Base-by-base conservation (phyloP, 768 basidiomycete genomes). In the Cystobasidium onofrii region DNA sequence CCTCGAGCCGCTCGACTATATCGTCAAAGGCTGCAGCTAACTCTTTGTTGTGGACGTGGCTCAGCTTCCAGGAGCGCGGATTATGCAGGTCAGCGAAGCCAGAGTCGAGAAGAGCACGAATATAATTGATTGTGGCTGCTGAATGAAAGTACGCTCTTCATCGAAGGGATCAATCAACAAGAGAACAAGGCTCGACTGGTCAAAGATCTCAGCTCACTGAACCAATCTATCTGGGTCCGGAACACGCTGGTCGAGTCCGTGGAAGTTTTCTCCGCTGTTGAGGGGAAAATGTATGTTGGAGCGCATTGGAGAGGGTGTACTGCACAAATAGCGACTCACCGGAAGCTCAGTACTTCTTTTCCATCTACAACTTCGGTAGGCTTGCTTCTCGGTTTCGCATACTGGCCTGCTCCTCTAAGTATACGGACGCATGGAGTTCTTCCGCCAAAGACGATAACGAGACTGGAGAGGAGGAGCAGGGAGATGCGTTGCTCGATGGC, bases 211-310 rank as follows among this genome's bases (percentile, higher is more conserved):
- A 15, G 76, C 79, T 64, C 77, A 89, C 92, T 87, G 89, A 13
- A 98, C 83, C 10, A 99, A 83, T 23, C 96, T 86, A 75, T 92
- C 88, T 0, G 96, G 95, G 80, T 98, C 90, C 1, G 96, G 93
- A 0, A 84, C 88, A 50, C 96, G 88, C 76, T 95, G 90, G 65
- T 87, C 84, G 1, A 86, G 82, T 0, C 93, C 92, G 78, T 99
- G 98, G 55, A 99, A 88, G 78, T 95, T 98, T 82, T 99, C 95
- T 17, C 96, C 96, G 77, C 95, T 92, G 78, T 36, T n/a, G n/a
- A n/a, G n/a, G n/a, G n/a, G n/a, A n/a, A n/a, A n/a, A n/a, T n/a
- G n/a, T n/a, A n/a, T n/a, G n/a, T n/a, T n/a, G n/a, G n/a, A n/a
- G n/a, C n/a, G n/a, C n/a, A n/a, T n/a, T n/a, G n/a, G n/a, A n/a